Conservation (phyloP, 768 basidiomycete species). For the Collybiopsis luxurians region DNA sequence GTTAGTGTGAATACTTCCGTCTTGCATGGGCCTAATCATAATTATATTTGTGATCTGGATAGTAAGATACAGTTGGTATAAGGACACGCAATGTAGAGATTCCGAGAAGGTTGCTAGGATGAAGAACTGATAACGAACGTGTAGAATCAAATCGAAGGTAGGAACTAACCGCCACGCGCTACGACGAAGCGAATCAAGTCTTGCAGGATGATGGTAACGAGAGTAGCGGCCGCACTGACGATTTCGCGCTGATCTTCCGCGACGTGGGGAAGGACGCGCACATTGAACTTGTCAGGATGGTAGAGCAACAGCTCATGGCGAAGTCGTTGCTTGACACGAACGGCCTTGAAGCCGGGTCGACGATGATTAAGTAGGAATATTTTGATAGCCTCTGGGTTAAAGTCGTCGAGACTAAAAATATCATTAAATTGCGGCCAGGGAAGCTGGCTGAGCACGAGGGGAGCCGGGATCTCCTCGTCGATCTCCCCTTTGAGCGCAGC, state of each 20-base stretch:
- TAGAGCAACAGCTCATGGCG: neutral
- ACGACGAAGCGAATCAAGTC: neutral
- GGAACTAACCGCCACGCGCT: neutral
- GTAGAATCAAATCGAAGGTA: no score
- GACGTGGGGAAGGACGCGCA: neutral
- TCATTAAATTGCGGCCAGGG: neutral
- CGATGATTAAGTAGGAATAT: neutral
- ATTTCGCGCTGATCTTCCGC: neutral
- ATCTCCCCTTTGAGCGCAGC: neutral
- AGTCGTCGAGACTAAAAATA: neutral
- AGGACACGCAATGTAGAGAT: no score
- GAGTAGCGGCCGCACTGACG: neutral
- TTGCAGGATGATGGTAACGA: neutral
- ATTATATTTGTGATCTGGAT: no score
- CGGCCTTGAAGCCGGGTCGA: neutral
- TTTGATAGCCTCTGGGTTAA: neutral
- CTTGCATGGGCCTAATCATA: neutral
- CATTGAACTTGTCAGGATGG: conserved; percentile 4
- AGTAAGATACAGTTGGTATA: no score
- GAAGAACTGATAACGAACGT: no score
- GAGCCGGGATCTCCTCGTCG: neutral
- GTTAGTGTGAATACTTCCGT: neutral
- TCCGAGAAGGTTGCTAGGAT: no score
- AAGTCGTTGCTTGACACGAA: neutral
- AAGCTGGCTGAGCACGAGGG: neutral